Conservation (phyloP, 2,329 filamentous ascomycete genomes). For the Fusarium sublunatum region DNA sequence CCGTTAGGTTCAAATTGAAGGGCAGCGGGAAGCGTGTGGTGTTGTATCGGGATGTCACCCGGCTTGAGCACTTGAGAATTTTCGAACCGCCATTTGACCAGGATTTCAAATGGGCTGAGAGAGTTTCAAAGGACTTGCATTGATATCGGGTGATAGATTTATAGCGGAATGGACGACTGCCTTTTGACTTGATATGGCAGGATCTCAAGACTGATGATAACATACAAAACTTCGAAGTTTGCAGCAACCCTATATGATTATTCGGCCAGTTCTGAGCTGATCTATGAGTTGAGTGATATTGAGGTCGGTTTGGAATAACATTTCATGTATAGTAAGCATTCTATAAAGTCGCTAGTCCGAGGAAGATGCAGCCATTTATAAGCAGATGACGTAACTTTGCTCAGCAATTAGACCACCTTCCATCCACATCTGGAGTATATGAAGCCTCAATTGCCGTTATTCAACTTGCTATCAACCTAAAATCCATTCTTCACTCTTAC, state of each 20-base stretch:
- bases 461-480: too few relatives aligned
- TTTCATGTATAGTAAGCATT: not conserved
- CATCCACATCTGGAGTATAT: slow-evolving; percentile 3
- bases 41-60: slow-evolving; percentile 12
- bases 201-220: too few relatives aligned
- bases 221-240: too few relatives aligned
- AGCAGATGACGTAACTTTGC: slow-evolving; percentile 36
- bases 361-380: slow-evolving; percentile 25
- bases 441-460: not conserved
- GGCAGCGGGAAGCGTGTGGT: slow-evolving; percentile 5
- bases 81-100: not conserved
- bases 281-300: too few relatives aligned
- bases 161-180: not conserved
- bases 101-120: slow-evolving; percentile 16
- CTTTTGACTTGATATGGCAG: too few relatives aligned
- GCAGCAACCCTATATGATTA: too few relatives aligned
- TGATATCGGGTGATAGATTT: not conserved
- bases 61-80: not conserved
- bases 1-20: slow-evolving; percentile 6
- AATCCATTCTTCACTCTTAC: too few relatives aligned
- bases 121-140: slow-evolving; percentile 4
- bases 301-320: too few relatives aligned
- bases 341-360: too few relatives aligned
- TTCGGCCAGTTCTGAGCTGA: too few relatives aligned
- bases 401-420: slow-evolving; percentile 10